Evolutionary conservation across 2,329 filamentous ascomycete genomes (phyloP).

Genomic region (Botryotinia convoluta): DNA sequence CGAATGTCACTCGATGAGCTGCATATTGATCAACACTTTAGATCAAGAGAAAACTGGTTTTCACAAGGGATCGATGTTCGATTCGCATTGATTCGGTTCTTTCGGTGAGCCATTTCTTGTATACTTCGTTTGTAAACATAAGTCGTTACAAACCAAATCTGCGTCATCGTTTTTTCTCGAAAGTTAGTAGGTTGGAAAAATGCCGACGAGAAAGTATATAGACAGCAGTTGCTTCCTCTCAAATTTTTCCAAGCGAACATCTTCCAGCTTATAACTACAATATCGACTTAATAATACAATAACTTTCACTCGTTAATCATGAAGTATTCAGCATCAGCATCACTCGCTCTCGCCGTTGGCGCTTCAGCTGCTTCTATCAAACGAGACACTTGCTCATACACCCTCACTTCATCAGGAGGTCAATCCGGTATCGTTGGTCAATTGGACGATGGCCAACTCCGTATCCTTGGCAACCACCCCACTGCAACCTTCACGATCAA

Average conservation of each 20-base stretch:
- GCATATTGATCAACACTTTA: background rate
- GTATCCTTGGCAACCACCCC: slow-evolving; percentile 50
- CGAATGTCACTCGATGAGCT: background rate
- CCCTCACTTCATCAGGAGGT: slow-evolving; percentile 49
- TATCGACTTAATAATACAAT: background rate
- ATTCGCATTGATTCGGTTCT: background rate
- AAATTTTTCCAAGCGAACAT: background rate
- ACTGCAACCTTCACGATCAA: slow-evolving; percentile 54
- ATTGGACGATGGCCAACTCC: slow-evolving; percentile 59
- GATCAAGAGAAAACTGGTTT: background rate
- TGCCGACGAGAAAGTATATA: background rate
- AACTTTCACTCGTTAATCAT: slow-evolving; percentile 10
- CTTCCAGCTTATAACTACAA: background rate
- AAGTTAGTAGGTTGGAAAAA: background rate
- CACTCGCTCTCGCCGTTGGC: background rate
- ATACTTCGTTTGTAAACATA: background rate
- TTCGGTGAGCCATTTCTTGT: background rate
- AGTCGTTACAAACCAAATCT: background rate
- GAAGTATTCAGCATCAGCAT: slow-evolving; percentile 10
- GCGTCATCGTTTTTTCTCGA: background rate
- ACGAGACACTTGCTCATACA: slow-evolving; percentile 48
- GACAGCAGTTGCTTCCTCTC: background rate
- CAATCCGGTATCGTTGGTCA: slow-evolving; percentile 56
- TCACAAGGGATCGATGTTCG: background rate
- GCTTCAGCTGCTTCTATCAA: slow-evolving; percentile 2